Percentiles rank a stretch among this genome's conserved stretches.
phyloP scores from a whole-genome alignment of 2,329 filamentous ascomycete species.

The Incumbomyces lentus region DNA sequence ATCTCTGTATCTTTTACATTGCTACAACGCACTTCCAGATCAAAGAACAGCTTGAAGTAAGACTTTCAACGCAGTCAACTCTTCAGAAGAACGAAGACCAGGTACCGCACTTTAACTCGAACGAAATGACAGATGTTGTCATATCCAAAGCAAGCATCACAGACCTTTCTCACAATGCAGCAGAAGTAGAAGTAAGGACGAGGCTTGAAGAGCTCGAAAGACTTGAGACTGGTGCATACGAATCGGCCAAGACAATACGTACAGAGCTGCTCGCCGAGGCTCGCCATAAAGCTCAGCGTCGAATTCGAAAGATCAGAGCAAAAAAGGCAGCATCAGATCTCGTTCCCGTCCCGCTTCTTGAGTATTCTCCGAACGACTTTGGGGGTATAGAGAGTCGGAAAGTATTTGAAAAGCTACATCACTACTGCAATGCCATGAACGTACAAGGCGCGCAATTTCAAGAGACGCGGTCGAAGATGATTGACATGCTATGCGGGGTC shows the following conservation, averaged over 20 bases:
- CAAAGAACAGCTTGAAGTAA: constrained; percentile 35
- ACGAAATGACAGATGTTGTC: not conserved
- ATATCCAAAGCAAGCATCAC: not conserved
- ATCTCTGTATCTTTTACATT: constrained; percentile 74
- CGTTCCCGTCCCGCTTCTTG: constrained; percentile 53
- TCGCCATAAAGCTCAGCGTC: constrained; percentile 47
- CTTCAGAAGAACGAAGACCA: not conserved
- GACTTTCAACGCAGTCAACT: not conserved
- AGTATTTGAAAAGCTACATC: constrained; percentile 55
- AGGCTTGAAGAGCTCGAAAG: constrained; percentile 50
- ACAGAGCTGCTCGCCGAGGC: constrained; percentile 61
- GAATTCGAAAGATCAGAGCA: constrained; percentile 56
- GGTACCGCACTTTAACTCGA: not conserved
- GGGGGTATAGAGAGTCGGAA: constrained; percentile 64
- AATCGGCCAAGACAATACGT: constrained; percentile 65
- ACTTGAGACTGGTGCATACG: constrained; percentile 63
- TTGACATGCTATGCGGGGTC: constrained; percentile 60
- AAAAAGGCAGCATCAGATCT: constrained; percentile 40
- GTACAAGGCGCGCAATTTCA: constrained; percentile 60
- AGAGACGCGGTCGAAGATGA: constrained; percentile 63
- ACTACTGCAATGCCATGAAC: constrained; percentile 57
- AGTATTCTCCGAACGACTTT: constrained; percentile 36
- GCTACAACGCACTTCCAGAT: constrained; percentile 78
- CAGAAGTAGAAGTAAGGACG: not conserved
- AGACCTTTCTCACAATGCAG: constrained; percentile 43